Conservation (phyloP, 1,139 yeast species). For the Yamadazyma kanchanaburiensis region DNA sequence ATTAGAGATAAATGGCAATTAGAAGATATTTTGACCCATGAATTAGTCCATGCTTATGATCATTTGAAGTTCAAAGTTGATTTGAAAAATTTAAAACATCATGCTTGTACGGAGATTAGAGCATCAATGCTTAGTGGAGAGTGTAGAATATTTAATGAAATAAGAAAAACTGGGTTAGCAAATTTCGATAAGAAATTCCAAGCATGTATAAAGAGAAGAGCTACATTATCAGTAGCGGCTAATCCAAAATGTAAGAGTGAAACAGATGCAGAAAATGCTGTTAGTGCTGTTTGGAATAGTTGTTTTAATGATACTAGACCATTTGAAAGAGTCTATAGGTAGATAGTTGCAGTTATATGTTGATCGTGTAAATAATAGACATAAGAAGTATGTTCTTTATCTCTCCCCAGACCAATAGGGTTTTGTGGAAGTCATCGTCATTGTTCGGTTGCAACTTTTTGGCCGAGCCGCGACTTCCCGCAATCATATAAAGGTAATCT, state of each 20-base stretch:
- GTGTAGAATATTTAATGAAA: constrained; percentile 86
- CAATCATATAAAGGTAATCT: neutral
- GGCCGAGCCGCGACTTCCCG: neutral
- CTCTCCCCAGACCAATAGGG: too few species aligned
- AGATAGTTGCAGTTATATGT: too few species aligned
- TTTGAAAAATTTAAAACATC: constrained; percentile 81
- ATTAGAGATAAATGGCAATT: constrained; percentile 74
- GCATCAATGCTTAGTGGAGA: constrained; percentile 95
- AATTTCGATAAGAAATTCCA: constrained; percentile 82
- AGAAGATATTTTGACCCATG: constrained; percentile 91
- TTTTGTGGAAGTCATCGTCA: too few species aligned
- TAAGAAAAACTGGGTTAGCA: constrained; percentile 60
- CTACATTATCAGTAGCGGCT: constrained; percentile 75
- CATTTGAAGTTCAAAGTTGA: constrained; percentile 83
- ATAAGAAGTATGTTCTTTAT: too few species aligned
- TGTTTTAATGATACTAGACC: constrained; percentile 96
- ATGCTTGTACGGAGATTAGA: constrained; percentile 94
- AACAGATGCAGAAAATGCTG: constrained; percentile 75
- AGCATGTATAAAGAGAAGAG: constrained; percentile 84
- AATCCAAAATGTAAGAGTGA: constrained; percentile 77
- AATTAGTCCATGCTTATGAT: constrained; percentile 90
- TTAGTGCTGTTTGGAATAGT: constrained; percentile 85
- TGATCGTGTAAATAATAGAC: too few species aligned
- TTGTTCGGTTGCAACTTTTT: constrained; percentile 1
- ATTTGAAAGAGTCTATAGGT: constrained; percentile 83